These are phyloP conservation scores for Pyronema omphalodes DNA, from an alignment of 495 filamentous ascomycete species.

Conservation along the genomic window DNA sequence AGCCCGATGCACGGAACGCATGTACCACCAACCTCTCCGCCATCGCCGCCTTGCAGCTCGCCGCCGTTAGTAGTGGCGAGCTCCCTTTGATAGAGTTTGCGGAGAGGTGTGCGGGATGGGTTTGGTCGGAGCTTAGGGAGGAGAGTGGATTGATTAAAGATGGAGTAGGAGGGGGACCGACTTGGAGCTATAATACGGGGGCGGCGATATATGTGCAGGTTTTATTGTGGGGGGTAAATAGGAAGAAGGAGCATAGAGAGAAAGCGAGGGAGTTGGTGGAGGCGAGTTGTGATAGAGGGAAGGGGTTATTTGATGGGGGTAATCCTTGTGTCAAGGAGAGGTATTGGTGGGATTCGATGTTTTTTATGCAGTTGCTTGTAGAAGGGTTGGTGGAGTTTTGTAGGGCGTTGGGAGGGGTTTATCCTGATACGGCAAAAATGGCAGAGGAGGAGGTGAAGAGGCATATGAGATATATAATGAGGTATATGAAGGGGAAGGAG, in stretches of 20 bases:
- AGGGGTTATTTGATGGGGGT: constrained; percentile 14
- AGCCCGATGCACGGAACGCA: constrained; percentile 12
- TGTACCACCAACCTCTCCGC: constrained; percentile 18
- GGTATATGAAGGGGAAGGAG: constrained; percentile 13
- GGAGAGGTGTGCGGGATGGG: constrained; percentile 6
- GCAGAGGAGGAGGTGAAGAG: constrained; percentile 12
- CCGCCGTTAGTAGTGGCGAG: neutral
- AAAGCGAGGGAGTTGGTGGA: constrained; percentile 14
- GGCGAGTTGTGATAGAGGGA: constrained; percentile 12
- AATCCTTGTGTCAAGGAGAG: constrained; percentile 8
- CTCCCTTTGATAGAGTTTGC: neutral
- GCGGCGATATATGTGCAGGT: constrained; percentile 13
- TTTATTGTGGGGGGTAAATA: constrained; percentile 10
- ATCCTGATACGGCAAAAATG: constrained; percentile 1
- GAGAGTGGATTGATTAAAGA: constrained; percentile 19
- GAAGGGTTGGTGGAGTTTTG: constrained; percentile 17
- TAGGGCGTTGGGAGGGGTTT: constrained; percentile 6
- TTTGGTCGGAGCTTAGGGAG: constrained; percentile 9
- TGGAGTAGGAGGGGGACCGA: constrained; percentile 15
- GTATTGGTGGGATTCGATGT: constrained; percentile 22
- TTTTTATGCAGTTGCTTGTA: constrained; percentile 19
- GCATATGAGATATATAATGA: constrained; percentile 13
- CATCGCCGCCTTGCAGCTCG: constrained; percentile 14
- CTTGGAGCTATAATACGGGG: constrained; percentile 21
- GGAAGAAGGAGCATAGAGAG: neutral